Percentiles rank a stretch among this genome's conserved stretches.
Evolutionary conservation across 768 basidiomycete species (phyloP).

Genomic region (Russula olivacea): DNA sequence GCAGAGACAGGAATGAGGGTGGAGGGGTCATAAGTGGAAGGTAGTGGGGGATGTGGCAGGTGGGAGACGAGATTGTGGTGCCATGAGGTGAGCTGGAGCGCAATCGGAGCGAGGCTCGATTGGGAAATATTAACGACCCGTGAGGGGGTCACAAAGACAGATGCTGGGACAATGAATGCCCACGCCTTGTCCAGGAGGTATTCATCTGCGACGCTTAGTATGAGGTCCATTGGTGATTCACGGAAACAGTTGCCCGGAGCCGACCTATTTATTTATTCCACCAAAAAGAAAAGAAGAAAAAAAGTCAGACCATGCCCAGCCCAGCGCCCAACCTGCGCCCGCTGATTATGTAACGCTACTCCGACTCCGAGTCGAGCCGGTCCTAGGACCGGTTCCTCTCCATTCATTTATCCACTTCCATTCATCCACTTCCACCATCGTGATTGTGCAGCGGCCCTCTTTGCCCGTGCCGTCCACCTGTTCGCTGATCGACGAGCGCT

Average conservation of each 20-base stretch:
- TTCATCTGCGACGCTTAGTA: slow-evolving; percentile 68
- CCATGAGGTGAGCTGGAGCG: slow-evolving; percentile 35
- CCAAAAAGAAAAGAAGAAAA: background rate
- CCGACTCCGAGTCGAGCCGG: background rate
- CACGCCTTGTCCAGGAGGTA: slow-evolving; percentile 74
- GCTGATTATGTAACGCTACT: background rate
- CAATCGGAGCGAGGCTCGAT: slow-evolving; percentile 27
- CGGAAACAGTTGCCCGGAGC: background rate
- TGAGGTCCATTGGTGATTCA: slow-evolving; percentile 62
- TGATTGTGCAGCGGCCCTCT: too few relatives aligned
- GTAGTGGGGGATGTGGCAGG: slow-evolving; percentile 53
- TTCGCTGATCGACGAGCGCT: too few relatives aligned
- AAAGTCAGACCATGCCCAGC: slow-evolving; percentile 4
- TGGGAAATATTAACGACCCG: slow-evolving; percentile 22
- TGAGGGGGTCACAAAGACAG: slow-evolving; percentile 29
- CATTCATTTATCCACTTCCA: too few relatives aligned
- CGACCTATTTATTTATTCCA: background rate
- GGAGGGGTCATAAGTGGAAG: slow-evolving; percentile 27
- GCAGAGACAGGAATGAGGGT: slow-evolving; percentile 46
- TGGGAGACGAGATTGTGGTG: slow-evolving; percentile 47
- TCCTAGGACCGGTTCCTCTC: too few relatives aligned
- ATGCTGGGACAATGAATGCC: slow-evolving; percentile 60
- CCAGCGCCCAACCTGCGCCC: background rate
- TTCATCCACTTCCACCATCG: too few relatives aligned
- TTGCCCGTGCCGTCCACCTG: too few relatives aligned